Base-by-base conservation (phyloP, 495 filamentous ascomycete genomes). In the Hyphodiscus hymeniophilus region DNA sequence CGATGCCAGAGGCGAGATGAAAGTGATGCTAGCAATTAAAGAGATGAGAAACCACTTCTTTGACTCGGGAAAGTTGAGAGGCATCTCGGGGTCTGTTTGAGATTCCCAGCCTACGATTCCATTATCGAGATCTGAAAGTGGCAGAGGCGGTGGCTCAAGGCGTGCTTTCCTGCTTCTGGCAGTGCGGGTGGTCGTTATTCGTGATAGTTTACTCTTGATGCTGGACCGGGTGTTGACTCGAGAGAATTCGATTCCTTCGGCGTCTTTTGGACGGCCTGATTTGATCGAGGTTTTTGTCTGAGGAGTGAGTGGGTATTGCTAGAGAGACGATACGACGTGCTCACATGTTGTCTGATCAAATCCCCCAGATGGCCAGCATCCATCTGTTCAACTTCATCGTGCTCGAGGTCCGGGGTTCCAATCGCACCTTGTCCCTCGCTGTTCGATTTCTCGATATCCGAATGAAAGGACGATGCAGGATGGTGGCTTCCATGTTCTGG, bases 41-140 rank as follows among this genome's bases (percentile, higher is more conserved):
- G 79, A 72, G 0, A 89, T 82, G 39, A 85, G 72, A 0, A 79
- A 48, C 81, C 84, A 89, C 65, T 94, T 94, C 42, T 72, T 69
- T 32, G 62, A 52, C 0, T 55, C 48, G 0, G 75, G 59, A 54
- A 82, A 87, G 62, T 91, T 89, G 58, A 80, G 70, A 3, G 85
- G 85, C 65, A 87, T 85, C 35, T 76, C 65, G 0, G 82, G 82
- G 52, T 90, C 85, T 41, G 84, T 72, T 45, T 74, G 72, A 7
- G 69, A 68, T 34, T 81, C 75, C 78, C 79, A 82, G 1, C 74
- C 76, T 20, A 81, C 58, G 60, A 77, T 59, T 31, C 66, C 66
- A 10, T 63, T 60, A 18, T 63, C 62, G 5, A 79, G 63, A 44
- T 77, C 61, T 1, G 66, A 65, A 15, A 65, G 34, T 1, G 73